Base-by-base conservation (phyloP, 352 stramenopile species). In the Pythium angustatum region DNA sequence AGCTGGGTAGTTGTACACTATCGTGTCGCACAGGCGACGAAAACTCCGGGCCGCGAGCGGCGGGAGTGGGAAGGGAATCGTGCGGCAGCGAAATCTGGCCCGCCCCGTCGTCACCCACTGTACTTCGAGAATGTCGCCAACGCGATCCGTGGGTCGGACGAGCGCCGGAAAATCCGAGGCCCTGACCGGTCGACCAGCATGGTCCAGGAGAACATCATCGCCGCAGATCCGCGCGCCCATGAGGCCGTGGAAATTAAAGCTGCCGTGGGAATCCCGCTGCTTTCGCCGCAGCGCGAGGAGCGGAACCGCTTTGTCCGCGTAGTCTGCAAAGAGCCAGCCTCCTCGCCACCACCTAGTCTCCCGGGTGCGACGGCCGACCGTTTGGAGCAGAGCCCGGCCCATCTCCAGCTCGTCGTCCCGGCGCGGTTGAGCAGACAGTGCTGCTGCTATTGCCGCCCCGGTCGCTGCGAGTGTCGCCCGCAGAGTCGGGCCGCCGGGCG, bases 1-100 rank as follows among this genome's bases (percentile, higher is more conserved):
- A 0, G 21, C 52, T 11, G 52, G 52, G 19, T 59, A 59, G 26
- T 61, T 61, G 38, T 21, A 61, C 2, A 61, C 53, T 6, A 61
- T 1, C 0, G 19, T 41, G 14, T 61, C 53, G 15, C 38, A 61
- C 7, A 61, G 28, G 8, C 38, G 36, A 2, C 53, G 40, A 15
- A 61, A 52, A 8, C 38, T 41, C 2, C 26, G 52, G 2, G 52
- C 52, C 26, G 36, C 26, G 3, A 7, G 1, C n/a, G 50, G 50
- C 3, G 28, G 28, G 6, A 62, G 43, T 3, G 36, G 55, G 43
- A 47, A 62, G 21, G 55, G 2, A 4, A 54, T 19, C 0, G 14
- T 19, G 11, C 17, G 7, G 27, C 27, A 41, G 3, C 34, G 43
- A 12, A 33, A 63, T 14, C 26, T 27, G 2, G 28, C 7, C 12